Conservation (phyloP, 78 protist genomes). For the Tieghemostelium lacteum region DNA sequence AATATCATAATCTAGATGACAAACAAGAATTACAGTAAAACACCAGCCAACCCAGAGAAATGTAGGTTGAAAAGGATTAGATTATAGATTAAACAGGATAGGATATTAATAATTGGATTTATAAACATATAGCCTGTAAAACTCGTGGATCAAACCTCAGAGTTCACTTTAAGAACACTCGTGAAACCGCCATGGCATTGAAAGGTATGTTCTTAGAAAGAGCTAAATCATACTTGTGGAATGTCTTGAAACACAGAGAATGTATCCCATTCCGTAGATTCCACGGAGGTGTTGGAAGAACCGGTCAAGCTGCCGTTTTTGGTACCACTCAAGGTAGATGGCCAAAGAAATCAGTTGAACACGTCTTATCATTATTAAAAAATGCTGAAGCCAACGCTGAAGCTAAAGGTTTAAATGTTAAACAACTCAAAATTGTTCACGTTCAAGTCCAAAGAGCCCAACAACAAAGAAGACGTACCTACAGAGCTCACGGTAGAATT, state of each 20-base stretch:
- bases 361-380: slow-evolving; percentile 85
- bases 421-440: slow-evolving; percentile 86
- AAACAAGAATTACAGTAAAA: slow-evolving; percentile 41
- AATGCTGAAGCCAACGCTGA: slow-evolving; percentile 96
- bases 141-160: slow-evolving; percentile 95
- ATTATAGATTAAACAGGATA: neutral
- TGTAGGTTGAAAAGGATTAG: neutral
- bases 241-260: slow-evolving; percentile 91
- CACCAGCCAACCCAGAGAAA: slow-evolving; percentile 78
- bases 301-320: slow-evolving; percentile 91
- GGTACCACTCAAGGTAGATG: slow-evolving; percentile 92
- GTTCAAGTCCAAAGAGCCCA: slow-evolving; percentile 94
- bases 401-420: slow-evolving; percentile 86
- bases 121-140: slow-evolving; percentile 83
- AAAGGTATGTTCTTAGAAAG: slow-evolving; percentile 87
- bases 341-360: slow-evolving; percentile 95
- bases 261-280: slow-evolving; percentile 95
- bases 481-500: slow-evolving; percentile 99
- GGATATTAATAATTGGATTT: neutral
- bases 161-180: slow-evolving; percentile 98
- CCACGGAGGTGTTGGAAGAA: slow-evolving; percentile 93
- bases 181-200: slow-evolving; percentile 94
- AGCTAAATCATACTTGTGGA: slow-evolving; percentile 91
- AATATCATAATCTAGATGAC: slow-evolving; percentile 38
- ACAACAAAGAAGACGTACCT: slow-evolving; percentile 94